Evolutionary conservation across 1,139 yeast genomes (phyloP).

Genomic region (Suhomyces atakaporum): DNA sequence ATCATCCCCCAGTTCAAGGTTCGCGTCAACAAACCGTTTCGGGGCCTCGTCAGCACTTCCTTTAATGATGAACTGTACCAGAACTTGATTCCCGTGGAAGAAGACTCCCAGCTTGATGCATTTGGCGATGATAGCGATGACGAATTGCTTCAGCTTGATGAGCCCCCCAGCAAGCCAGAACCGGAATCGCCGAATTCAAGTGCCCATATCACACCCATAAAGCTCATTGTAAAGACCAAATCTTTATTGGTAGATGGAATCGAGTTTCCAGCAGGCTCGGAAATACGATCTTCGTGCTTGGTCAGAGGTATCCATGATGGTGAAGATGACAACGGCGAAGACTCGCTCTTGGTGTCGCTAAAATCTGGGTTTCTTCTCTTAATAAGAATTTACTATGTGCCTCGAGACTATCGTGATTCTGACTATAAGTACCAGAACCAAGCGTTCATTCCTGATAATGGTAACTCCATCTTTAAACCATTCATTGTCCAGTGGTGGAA

Average conservation of each 20-base stretch:
- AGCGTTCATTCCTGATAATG: conserved; percentile 6
- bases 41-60: conserved; percentile 35
- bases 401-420: conserved; percentile 30
- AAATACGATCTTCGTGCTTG: conserved; percentile 40
- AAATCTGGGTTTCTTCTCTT: conserved; percentile 46
- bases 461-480: conserved; percentile 36
- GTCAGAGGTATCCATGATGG: conserved; percentile 27
- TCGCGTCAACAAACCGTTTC: conserved; percentile 32
- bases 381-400: conserved; percentile 37
- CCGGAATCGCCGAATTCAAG: background rate
- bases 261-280: conserved; percentile 36
- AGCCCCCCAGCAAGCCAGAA: background rate
- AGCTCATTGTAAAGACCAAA: conserved; percentile 36
- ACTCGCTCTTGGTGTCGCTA: conserved; percentile 43
- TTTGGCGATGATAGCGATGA: conserved; percentile 39
- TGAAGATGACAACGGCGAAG: conserved; percentile 32
- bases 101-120: conserved; percentile 43
- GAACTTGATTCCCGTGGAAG: conserved; percentile 35
- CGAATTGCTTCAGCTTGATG: conserved; percentile 4
- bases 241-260: conserved; percentile 39
- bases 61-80: conserved; percentile 45
- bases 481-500: conserved; percentile 59
- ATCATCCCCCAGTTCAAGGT: conserved; percentile 39
- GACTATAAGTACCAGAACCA: conserved; percentile 22
- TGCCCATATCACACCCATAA: conserved; percentile 6